These are phyloP conservation scores for Rhodotorula toruloides DNA, from an alignment of 768 basidiomycete species.

Conservation along the genomic window DNA sequence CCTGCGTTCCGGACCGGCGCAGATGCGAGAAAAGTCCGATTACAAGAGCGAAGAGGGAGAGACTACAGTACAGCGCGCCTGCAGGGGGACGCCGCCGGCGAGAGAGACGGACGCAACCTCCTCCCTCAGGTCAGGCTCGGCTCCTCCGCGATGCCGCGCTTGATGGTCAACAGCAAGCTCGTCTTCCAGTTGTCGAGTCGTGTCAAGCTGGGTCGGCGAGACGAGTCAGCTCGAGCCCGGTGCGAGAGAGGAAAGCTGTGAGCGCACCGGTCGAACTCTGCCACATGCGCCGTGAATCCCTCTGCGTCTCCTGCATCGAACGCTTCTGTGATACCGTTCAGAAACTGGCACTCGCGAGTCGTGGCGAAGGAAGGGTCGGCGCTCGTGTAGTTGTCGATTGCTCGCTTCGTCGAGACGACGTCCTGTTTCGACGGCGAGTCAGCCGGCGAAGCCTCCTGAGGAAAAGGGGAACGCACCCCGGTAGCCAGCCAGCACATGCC, in stretches of 20 bases:
- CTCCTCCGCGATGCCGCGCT: conserved; percentile 67
- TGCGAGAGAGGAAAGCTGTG: not conserved
- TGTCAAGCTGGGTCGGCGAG: conserved; percentile 58
- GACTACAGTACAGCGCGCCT: not conserved
- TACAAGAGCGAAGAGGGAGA: not conserved
- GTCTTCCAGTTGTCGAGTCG: conserved; percentile 98
- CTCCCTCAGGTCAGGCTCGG: conserved; percentile 47
- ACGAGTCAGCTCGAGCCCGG: not conserved
- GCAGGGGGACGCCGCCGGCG: not conserved
- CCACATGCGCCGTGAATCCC: conserved; percentile 27
- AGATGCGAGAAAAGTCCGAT: no score
- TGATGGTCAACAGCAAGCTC: conserved; percentile 78
- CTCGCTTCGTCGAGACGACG: conserved; percentile 71
- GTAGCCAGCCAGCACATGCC: conserved; percentile 82
- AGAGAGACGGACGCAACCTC: not conserved
- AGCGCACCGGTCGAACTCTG: conserved; percentile 36
- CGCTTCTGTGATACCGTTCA: conserved; percentile 70
- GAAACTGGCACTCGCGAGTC: conserved; percentile 87
- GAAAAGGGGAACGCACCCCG: conserved; percentile 57
- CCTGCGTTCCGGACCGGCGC: no score
- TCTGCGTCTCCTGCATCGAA: conserved; percentile 59
- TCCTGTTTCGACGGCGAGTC: no score
- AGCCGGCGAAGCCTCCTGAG: not conserved
- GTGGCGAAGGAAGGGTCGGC: conserved; percentile 78
- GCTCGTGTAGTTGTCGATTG: conserved; percentile 67